A percentile compares a stretch with the other conserved stretches of the same genome.
phyloP scores from a whole-genome alignment of 2,329 filamentous ascomycete species.

The Nemania sp. region DNA sequence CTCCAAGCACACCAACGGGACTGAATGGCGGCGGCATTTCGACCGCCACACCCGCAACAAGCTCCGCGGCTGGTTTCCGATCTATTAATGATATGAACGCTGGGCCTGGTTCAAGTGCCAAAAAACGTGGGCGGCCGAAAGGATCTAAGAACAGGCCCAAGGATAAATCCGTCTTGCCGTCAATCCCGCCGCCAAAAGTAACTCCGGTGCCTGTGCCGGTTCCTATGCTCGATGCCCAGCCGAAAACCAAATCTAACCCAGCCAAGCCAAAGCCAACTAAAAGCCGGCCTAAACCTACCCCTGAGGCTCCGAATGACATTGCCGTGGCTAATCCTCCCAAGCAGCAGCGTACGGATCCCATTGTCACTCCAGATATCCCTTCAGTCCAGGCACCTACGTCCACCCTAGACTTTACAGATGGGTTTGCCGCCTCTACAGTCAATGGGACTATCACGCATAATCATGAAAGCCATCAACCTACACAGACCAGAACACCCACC shows the following conservation, averaged over 20 bases:
- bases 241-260: slow-evolving; percentile 48
- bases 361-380: slow-evolving; percentile 28
- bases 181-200: slow-evolving; percentile 47
- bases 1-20: slow-evolving; percentile 42
- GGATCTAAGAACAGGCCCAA: slow-evolving; percentile 65
- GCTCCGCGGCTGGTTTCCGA: slow-evolving; percentile 48
- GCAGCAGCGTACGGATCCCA: slow-evolving; percentile 34
- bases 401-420: slow-evolving; percentile 34
- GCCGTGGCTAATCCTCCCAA: slow-evolving; percentile 6
- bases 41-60: slow-evolving; percentile 43
- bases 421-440: slow-evolving; percentile 31
- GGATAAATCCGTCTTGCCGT: slow-evolving; percentile 44
- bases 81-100: slow-evolving; percentile 48
- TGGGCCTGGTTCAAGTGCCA: slow-evolving; percentile 48
- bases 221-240: slow-evolving; percentile 47
- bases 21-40: slow-evolving; percentile 37
- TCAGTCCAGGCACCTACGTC: slow-evolving; percentile 30
- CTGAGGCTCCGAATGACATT: slow-evolving; percentile 36
- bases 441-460: slow-evolving; percentile 40
- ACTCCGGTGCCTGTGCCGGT: slow-evolving; percentile 49
- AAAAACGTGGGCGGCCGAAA: slow-evolving; percentile 62
- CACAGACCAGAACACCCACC: slow-evolving; percentile 27
- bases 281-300: slow-evolving; percentile 50
- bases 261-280: slow-evolving; percentile 56
- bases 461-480: slow-evolving; percentile 33